Base-by-base conservation (phyloP, 1,139 yeast species). In the Pneumocystis canis region DNA sequence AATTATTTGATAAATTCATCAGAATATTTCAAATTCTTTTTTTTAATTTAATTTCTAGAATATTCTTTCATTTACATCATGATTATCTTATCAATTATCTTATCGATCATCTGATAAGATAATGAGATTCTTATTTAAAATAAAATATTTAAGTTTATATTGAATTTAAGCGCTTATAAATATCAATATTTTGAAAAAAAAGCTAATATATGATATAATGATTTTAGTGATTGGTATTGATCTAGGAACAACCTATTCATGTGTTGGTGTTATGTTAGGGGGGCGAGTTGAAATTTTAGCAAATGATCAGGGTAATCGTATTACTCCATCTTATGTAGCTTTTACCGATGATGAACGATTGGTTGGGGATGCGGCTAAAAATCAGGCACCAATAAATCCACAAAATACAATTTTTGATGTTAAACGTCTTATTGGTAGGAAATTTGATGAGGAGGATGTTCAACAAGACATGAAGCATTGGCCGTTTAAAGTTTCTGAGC, bases 231-330 rank as follows among this genome's bases (percentile, higher is more conserved):
- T 85, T 71, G 94, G 94, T 74, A 86, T 85, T 68, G 94, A 86
- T 79, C 82, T 89, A 75, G 96, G 96, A 71, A 84, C 88, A 61
- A 88, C 96, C 60, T 88, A 88, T 77, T 88, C 96, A 7, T 89
- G 96, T 82, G 96, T 89, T 61, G 96, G 95, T 73, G 95, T 87
- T 60, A 87, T 89, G 95, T 85, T 86, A 75, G 82, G 84, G 67
- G 96, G 95, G 68, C 84, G 88, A 72, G 96, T 89, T 65, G 96
- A 88, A 77, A 89, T 89, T 70, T 78, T 89, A 71, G 96, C 96
- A 70, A 89, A 89, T 74, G 96, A 89, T 75, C 96, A 89, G 79
- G 96, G 96, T 78, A 87, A 87, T 78, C 85, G 96, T 79, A 89
- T 88, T 71, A 89, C 96, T 61, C 96, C 96, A 54, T 87, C 95